Evolutionary conservation across 2,329 filamentous ascomycete genomes (phyloP), one percentile per base, ranked within the genome.

Genomic region (Harringtonia lauricola): DNA sequence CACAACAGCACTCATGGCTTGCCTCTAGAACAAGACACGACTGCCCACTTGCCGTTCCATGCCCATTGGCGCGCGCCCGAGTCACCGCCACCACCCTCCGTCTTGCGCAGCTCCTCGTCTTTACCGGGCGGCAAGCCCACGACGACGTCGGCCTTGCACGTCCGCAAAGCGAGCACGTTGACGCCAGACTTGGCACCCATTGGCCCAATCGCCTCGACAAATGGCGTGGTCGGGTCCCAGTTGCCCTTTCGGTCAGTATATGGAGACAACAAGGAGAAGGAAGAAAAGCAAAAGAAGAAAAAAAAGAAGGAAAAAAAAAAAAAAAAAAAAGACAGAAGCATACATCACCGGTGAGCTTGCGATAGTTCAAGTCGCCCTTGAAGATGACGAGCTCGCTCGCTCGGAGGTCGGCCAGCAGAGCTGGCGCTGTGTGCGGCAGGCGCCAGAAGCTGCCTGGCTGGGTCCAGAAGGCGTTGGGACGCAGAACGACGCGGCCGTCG

Each of bases 311-410:
- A 21, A 19, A 14, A 18, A 17, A 24, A 31, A 12, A 3, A 28
- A 9, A 10, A 29, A 18, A 18, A 12, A 31, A 19, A 36, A 36
- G 15, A 31, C 24, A 10, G 24, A 14, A 15, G 41, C 82, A 68
- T 66, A 90, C 87, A 70, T 98, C 92, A 39, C 79, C 84, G 26
- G 83, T 88, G 52, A 98, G 63, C 63, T 98, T 98, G 48, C 92
- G 74, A 63, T 96, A 98, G 66, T 98, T 98, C 53, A 98, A 61
- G 59, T 98, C 92, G 3, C 92, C 92, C 70, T 98, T 98, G 71
- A 96, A 96, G 44, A 98, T 79, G 13, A 95, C 86, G 17, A 98
- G 70, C 60, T 95, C 86, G 51, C 84, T 86, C 48, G 78, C 66
- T 67, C 88, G 82, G 44, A 98, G 64, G 57, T 96, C 90, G 8